Evolutionary conservation across 345 rosid species (phyloP).

Genomic region (Chamaenerion angustifolium): DNA sequence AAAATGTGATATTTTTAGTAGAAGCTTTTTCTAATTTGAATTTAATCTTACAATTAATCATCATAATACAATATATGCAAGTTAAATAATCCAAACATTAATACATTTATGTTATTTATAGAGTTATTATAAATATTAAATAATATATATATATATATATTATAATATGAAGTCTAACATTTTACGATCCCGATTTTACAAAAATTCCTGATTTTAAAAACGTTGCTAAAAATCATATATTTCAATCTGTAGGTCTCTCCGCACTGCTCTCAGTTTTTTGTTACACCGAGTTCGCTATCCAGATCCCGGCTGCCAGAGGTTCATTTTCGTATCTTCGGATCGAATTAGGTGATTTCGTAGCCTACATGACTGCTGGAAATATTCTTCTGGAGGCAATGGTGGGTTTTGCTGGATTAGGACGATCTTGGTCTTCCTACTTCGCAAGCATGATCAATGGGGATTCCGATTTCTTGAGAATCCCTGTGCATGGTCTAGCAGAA

Average conservation of each 20-base stretch:
- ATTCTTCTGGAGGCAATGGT: constrained; percentile 70
- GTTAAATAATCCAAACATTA: too few species aligned
- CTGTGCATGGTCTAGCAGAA: constrained; percentile 33
- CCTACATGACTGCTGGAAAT: constrained; percentile 78
- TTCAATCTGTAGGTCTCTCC: constrained; percentile 30
- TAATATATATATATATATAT: too few species aligned
- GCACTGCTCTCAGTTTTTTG: constrained; percentile 80
- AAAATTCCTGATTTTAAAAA: too few species aligned
- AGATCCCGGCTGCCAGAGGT: constrained; percentile 83
- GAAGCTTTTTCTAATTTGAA: too few species aligned
- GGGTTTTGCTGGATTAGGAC: constrained; percentile 79
- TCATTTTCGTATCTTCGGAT: constrained; percentile 76
- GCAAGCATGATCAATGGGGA: constrained; percentile 57
- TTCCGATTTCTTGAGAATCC: constrained; percentile 47
- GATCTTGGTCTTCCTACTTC: constrained; percentile 85
- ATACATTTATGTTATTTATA: too few species aligned
- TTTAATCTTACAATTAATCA: too few species aligned
- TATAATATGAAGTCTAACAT: too few species aligned
- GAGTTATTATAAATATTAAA: too few species aligned
- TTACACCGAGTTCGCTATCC: constrained; percentile 75
- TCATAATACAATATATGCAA: too few species aligned
- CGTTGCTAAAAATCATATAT: not conserved
- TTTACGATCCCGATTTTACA: too few species aligned
- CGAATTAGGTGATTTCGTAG: constrained; percentile 75
- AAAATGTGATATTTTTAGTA: too few species aligned